A percentile compares a stretch with the other conserved stretches of the same genome.
Evolutionary conservation across 108 stramenopile species (phyloP).

Genomic region (Aurantiochytrium sp.): DNA sequence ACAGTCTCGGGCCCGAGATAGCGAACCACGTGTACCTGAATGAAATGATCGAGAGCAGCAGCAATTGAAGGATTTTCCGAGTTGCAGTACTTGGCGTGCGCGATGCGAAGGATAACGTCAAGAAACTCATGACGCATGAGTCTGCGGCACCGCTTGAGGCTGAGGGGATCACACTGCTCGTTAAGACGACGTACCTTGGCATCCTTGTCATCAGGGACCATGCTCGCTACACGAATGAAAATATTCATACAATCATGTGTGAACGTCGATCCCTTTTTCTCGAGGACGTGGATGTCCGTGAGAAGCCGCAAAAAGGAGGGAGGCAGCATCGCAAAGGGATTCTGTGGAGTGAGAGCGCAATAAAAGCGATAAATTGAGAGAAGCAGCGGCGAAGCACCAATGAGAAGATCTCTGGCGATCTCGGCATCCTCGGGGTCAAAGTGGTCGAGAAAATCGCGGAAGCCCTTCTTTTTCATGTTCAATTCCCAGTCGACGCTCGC

Average conservation of each 20-base stretch:
- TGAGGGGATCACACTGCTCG: slow-evolving; percentile 7
- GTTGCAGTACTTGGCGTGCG: slow-evolving; percentile 21
- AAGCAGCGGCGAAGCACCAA: background rate
- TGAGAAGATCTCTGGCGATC: background rate
- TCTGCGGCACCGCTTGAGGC: slow-evolving; percentile 29
- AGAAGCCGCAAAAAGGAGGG: background rate
- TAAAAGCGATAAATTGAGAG: background rate
- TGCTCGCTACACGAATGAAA: background rate
- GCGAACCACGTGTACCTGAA: background rate
- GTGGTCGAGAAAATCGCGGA: background rate
- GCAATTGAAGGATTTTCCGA: background rate
- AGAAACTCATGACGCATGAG: slow-evolving; percentile 40
- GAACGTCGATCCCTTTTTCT: background rate
- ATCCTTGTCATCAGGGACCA: background rate
- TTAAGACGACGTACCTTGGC: background rate
- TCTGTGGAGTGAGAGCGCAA: background rate
- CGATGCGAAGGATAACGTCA: slow-evolving; percentile 30
- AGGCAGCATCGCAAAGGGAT: background rate
- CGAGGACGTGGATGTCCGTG: background rate
- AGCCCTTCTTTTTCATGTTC: background rate
- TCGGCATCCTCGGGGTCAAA: background rate
- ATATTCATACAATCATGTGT: background rate
- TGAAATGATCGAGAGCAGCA: background rate
- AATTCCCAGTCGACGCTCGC: background rate
- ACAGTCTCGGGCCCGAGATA: slow-evolving; percentile 25